Evolutionary conservation across 2,329 filamentous ascomycete genomes (phyloP).

Genomic region (Calonectria hawksworthii): DNA sequence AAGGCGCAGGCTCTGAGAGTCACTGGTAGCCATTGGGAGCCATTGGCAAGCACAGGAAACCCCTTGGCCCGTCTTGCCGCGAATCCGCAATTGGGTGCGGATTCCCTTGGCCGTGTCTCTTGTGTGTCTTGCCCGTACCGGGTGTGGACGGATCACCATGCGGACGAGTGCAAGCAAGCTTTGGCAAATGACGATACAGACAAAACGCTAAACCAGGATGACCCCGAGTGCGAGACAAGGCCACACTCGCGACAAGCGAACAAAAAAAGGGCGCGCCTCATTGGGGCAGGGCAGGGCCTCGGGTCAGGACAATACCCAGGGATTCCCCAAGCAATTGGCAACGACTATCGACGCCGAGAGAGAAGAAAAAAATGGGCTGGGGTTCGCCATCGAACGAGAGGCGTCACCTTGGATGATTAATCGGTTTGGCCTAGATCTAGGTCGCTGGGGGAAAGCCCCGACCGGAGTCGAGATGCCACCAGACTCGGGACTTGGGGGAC

Average conservation of each 20-base stretch:
- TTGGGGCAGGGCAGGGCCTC: neutral
- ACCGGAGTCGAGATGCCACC: conserved; percentile 21
- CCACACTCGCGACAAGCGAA: neutral
- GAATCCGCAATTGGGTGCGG: neutral
- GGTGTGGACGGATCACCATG: conserved; percentile 12
- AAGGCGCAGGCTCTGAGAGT: neutral
- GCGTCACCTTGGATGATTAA: conserved; percentile 27
- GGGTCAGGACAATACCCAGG: neutral
- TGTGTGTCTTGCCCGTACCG: neutral
- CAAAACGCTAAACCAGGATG: conserved; percentile 11
- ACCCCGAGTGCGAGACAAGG: neutral
- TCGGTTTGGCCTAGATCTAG: conserved; percentile 35
- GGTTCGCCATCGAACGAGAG: conserved; percentile 22
- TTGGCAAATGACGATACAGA: conserved; percentile 1
- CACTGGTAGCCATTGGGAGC: conserved; percentile 5
- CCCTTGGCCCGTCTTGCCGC: conserved; percentile 5
- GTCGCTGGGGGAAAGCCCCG: conserved; percentile 12
- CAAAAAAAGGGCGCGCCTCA: neutral
- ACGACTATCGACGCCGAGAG: neutral
- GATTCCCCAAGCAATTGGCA: neutral
- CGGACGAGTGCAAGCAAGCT: conserved; percentile 11
- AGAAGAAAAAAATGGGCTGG: neutral
- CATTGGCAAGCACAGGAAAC: neutral
- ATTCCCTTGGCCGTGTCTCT: neutral
- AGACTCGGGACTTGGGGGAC: neutral